These are phyloP conservation scores for Candida dubliniensis DNA, from an alignment of 1,139 yeast genomes.

Conservation along the genomic window DNA sequence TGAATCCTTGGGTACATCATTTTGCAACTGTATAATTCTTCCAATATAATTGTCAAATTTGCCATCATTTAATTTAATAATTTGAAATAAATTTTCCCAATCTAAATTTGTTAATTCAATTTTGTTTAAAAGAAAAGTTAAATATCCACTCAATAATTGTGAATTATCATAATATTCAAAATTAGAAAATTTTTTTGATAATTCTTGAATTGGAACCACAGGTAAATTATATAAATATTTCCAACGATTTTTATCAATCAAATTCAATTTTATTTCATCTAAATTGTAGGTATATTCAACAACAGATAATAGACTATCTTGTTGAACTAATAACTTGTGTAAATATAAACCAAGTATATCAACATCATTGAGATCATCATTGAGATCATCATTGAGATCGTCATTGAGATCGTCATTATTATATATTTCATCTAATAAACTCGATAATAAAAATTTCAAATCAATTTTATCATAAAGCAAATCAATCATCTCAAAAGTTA, in stretches of 20 bases:
- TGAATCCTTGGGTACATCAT: conserved; percentile 18
- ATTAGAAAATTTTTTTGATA: conserved; percentile 24
- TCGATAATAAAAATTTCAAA: conserved; percentile 9
- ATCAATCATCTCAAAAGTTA: conserved; percentile 12
- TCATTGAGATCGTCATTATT: conserved; percentile 5
- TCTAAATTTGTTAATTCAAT: conserved; percentile 7
- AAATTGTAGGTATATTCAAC: conserved; percentile 77
- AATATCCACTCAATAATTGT: conserved; percentile 34
- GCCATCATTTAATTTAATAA: conserved; percentile 16
- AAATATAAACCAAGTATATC: conserved; percentile 10
- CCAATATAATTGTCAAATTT: conserved; percentile 22
- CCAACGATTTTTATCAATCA: conserved; percentile 9
- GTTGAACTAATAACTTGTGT: conserved; percentile 13
- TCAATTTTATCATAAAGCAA: conserved; percentile 11
- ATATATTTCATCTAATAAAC: conserved; percentile 9
- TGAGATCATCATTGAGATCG: conserved; percentile 3
- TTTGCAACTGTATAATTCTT: conserved; percentile 18
- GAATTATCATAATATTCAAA: conserved; percentile 25
- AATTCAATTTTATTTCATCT: conserved; percentile 50
- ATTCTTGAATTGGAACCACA: not conserved
- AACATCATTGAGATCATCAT: no score
- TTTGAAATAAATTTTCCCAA: conserved; percentile 22
- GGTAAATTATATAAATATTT: conserved; percentile 11
- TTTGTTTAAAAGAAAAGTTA: conserved; percentile 16
- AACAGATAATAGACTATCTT: conserved; percentile 2